Evolutionary conservation across 768 basidiomycete species (phyloP).

Genomic region (Suillus cothurnatus): DNA sequence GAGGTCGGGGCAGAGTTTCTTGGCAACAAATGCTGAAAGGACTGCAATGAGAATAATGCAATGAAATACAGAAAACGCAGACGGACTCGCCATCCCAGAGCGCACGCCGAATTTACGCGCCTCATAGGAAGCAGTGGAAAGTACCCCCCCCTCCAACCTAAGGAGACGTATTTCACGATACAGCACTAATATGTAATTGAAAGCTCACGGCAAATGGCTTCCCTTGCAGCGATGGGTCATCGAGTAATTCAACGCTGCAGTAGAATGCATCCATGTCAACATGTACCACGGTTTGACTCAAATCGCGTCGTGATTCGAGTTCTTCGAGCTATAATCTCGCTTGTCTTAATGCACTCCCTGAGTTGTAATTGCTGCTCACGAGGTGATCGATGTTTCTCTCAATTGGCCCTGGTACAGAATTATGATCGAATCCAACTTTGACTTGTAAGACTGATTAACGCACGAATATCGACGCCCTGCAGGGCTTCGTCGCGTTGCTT

Average conservation of each 20-base stretch:
- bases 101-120: conserved; percentile 89
- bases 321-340: conserved; percentile 50
- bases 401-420: conserved; percentile 47
- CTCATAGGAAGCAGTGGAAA: conserved; percentile 91
- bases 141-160: conserved; percentile 83
- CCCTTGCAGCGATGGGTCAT: conserved; percentile 61
- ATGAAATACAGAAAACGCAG: neutral
- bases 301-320: conserved; percentile 74
- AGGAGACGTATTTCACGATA: conserved; percentile 13
- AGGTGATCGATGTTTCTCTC: conserved; percentile 70
- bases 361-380: conserved; percentile 44
- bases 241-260: conserved; percentile 75
- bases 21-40: conserved; percentile 79
- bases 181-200: neutral
- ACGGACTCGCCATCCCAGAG: conserved; percentile 90
- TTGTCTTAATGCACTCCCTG: neutral
- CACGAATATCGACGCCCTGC: conserved; percentile 59
- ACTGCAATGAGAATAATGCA: neutral
- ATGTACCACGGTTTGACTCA: conserved; percentile 86
- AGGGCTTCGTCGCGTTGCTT: conserved; percentile 61
- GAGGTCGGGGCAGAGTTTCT: conserved; percentile 90
- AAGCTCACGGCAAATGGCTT: conserved; percentile 73
- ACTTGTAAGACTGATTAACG: conserved; percentile 27
- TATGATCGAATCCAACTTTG: conserved; percentile 12
- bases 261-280: conserved; percentile 97